Evolutionary conservation across 768 basidiomycete species (phyloP), one percentile per base, ranked within the genome.

Genomic region (Termitomyces sp.): DNA sequence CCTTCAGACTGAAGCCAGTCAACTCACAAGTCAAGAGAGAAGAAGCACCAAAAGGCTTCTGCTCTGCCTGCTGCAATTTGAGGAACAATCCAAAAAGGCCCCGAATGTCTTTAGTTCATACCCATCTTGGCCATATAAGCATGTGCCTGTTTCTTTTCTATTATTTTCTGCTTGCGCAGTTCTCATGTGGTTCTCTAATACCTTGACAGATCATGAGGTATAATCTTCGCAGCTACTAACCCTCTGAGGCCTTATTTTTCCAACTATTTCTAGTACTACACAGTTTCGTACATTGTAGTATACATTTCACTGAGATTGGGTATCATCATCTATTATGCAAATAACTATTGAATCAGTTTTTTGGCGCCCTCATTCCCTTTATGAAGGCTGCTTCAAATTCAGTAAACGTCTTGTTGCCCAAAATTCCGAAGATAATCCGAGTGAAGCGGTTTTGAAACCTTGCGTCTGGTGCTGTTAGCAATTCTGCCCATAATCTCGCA

Each of bases 351-450:
- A 20, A 20, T 20, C 14, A 16, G 7, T 18, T 38, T 10, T 18
- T 33, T 24, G 33, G 22, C 5, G 3, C 38, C 10, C 24, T 51
- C 8, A 41, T 16, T 36, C 3, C 7, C 48, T 44, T 24, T 13
- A 50, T 56, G 30, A 66, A 66, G 18, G 55, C 57, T 13, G 45
- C 22, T 46, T 62, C 41, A 52, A 74, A 74, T 4, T 64, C 67
- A 22, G 51, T 43, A 41, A 71, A 70, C 2, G 74, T 73, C 46
- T 63, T 55, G 20, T 62, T 64, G 5, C 70, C 74, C 28, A 72
- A 44, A 40, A 92, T 83, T 1, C 86, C 88, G 66, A 90, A 90
- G 22, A 86, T 73, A 35, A 90, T 76, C 3, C 74, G 78, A 53
- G 83, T 78, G 66, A 92, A 92, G 0, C 79, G 78, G 30, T 73